phyloP scores from a whole-genome alignment of 2,329 filamentous ascomycete genomes.

The Botryotinia globosa region DNA sequence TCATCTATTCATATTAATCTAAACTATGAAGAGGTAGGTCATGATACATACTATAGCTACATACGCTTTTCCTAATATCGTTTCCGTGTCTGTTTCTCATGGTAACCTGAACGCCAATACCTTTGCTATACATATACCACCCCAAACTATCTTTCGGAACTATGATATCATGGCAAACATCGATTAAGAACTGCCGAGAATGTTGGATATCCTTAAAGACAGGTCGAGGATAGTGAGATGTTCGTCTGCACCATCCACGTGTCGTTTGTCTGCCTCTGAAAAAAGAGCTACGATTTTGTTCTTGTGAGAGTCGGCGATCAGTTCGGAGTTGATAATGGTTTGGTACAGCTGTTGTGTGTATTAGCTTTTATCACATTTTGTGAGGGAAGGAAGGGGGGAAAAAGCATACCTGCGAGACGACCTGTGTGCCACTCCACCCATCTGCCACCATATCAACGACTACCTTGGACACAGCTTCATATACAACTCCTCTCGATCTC shows the following conservation, averaged over 20 bases:
- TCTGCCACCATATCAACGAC: slow-evolving; percentile 92
- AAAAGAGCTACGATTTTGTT: slow-evolving; percentile 86
- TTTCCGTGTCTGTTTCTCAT: neutral
- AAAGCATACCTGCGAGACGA: slow-evolving; percentile 68
- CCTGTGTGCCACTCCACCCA: slow-evolving; percentile 92
- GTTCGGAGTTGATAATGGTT: slow-evolving; percentile 77
- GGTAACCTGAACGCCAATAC: slow-evolving; percentile 12
- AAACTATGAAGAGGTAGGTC: neutral
- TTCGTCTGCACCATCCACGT: slow-evolving; percentile 94
- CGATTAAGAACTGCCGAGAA: slow-evolving; percentile 48
- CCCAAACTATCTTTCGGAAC: neutral
- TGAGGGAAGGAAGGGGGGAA: neutral
- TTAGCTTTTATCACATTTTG: neutral
- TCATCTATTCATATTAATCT: slow-evolving; percentile 9
- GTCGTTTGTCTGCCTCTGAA: slow-evolving; percentile 88
- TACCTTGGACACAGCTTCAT: slow-evolving; percentile 70
- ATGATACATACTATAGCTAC: slow-evolving; percentile 11
- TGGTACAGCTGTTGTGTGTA: slow-evolving; percentile 67
- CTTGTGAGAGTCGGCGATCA: slow-evolving; percentile 80
- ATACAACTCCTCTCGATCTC: slow-evolving; percentile 60
- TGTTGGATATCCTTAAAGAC: slow-evolving; percentile 73
- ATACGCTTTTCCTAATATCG: neutral
- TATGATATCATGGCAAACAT: neutral
- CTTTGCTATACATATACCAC: slow-evolving; percentile 13
- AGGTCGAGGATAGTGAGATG: slow-evolving; percentile 88